These are phyloP conservation scores for Plasmodium gonderi DNA, from an alignment of 169 alveolate genomes.

Conservation along the genomic window DNA sequence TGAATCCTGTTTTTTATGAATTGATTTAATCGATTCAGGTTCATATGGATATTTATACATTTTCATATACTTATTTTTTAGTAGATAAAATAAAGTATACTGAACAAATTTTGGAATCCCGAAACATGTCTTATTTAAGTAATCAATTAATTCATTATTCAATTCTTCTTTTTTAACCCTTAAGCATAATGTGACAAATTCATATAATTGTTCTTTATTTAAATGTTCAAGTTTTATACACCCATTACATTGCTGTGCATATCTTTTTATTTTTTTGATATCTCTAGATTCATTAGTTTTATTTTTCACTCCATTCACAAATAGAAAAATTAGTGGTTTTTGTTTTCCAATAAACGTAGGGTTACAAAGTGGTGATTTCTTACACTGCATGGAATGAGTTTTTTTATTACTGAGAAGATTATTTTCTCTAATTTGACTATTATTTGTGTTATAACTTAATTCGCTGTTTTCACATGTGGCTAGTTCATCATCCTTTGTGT, in stretches of 20 bases:
- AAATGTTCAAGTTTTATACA: slow-evolving; percentile 75
- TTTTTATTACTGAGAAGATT: neutral
- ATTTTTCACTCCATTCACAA: slow-evolving; percentile 47
- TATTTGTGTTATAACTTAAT: slow-evolving; percentile 58
- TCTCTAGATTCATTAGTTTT: slow-evolving; percentile 6
- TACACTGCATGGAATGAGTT: slow-evolving; percentile 15
- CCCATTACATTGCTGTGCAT: slow-evolving; percentile 78
- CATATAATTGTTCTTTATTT: slow-evolving; percentile 54
- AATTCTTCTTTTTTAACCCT: slow-evolving; percentile 50
- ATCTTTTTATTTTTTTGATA: slow-evolving; percentile 69
- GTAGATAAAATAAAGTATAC: slow-evolving; percentile 73
- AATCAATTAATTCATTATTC: slow-evolving; percentile 71
- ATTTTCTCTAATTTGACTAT: neutral
- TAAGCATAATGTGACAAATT: slow-evolving; percentile 75
- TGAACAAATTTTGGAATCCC: slow-evolving; percentile 80
- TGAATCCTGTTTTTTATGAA: neutral
- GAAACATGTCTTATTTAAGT: slow-evolving; percentile 76
- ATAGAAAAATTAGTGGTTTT: slow-evolving; percentile 65
- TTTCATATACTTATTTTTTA: slow-evolving; percentile 66
- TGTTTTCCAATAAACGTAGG: slow-evolving; percentile 68
- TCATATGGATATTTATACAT: neutral
- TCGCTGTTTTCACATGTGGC: no score
- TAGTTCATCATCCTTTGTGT: no score
- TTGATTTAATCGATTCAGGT: neutral
- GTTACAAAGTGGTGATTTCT: slow-evolving; percentile 63